Evolutionary conservation across 352 stramenopile genomes (phyloP), one percentile per base, ranked within the genome.

Genomic region (Salisapilia sapeloensis): DNA sequence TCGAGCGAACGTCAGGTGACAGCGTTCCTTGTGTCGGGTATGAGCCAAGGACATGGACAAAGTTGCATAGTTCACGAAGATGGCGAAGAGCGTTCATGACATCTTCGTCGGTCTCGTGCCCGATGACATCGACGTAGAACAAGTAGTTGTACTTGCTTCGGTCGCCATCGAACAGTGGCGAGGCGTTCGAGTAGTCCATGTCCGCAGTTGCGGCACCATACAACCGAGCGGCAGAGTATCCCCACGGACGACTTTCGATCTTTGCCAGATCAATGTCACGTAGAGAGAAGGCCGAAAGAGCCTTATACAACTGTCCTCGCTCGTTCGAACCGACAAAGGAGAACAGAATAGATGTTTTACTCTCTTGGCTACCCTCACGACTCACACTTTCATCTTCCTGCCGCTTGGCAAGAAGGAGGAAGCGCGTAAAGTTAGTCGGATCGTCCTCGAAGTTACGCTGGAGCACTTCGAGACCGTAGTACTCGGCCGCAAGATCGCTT

Each of bases 401-500:
- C 41, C 81, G 55, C 5, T 71, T 35, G 19, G 53, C 59, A 22
- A 95, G 47, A 3, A 95, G 41, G n/a, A 95, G 48, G 46, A 97
- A 98, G 25, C 93, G 72, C 22, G 93, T 98, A 45, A 97, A 97
- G 53, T 98, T 97, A 34, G 56, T 74, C 15, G 59, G 38, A 41
- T 94, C 76, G 46, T 94, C 83, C 40, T 92, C 72, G 17, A 92
- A 80, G 44, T 86, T 85, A 33, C 48, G 54, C 35, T 86, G 70
- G 18, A 95, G 51, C 27, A 94, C 64, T 22, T 95, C 59, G 17
- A 98, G 60, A 6, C 83, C 82, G 53, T 97, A 98, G 24, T 89
- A 94, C 35, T 81, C 69, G 16, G 82, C 92, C 4, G 92, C 92
- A 31, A 98, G 65, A 53, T 97, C 90, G 30, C 80, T 96, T 13